Percentiles rank a stretch among this genome's conserved stretches.
Evolutionary conservation across 2,329 filamentous ascomycete species (phyloP).

Genomic region (Mariannaea sp.): DNA sequence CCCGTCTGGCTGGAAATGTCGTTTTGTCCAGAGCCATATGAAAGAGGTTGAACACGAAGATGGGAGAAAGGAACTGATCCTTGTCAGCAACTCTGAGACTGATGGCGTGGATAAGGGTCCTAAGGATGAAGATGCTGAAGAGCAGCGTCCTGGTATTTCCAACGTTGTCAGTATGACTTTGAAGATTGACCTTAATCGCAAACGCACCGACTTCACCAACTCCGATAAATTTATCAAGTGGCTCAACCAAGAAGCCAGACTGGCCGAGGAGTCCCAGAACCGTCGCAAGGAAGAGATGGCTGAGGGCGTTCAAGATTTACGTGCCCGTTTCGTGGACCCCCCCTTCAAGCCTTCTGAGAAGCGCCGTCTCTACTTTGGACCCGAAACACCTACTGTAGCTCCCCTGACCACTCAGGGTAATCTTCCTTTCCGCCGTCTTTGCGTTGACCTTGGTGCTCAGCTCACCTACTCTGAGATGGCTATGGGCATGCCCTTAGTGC

Average conservation of each 20-base stretch:
- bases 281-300: constrained; percentile 49
- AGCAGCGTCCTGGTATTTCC: constrained; percentile 68
- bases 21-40: constrained; percentile 87
- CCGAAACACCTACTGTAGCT: constrained; percentile 90
- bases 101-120: constrained; percentile 37
- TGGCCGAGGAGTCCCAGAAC: constrained; percentile 48
- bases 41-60: constrained; percentile 77
- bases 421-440: constrained; percentile 89
- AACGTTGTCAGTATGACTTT: constrained; percentile 73
- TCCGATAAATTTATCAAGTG: constrained; percentile 79
- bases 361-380: constrained; percentile 88
- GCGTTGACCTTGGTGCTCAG: constrained; percentile 85
- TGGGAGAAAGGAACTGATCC: constrained; percentile 79
- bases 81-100: constrained; percentile 52
- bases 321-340: constrained; percentile 82
- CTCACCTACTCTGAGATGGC: constrained; percentile 99
- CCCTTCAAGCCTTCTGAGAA: constrained; percentile 93
- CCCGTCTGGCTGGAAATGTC: constrained; percentile 89
- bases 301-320: constrained; percentile 66
- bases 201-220: constrained; percentile 70
- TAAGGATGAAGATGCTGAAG: constrained; percentile 50
- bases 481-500: constrained; percentile 84
- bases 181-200: constrained; percentile 77
- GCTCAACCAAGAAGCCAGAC: constrained; percentile 67
- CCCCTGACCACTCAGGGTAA: constrained; percentile 97